Conservation (phyloP, 2,329 filamentous ascomycete species). For the Sporothrix globosa region DNA sequence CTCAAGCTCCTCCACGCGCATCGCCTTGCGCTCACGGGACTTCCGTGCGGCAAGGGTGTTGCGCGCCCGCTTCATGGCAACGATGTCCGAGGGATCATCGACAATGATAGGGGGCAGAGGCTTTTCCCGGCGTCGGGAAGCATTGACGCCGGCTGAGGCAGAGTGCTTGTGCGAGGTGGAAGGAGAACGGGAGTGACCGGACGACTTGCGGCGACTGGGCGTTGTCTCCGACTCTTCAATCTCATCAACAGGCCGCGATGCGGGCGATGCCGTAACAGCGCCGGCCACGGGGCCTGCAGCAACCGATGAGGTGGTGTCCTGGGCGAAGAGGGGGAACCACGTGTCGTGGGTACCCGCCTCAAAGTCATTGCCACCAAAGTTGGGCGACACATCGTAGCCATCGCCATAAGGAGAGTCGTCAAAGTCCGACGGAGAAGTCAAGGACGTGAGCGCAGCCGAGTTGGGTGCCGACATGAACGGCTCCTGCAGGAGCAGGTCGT, state of each 20-base stretch:
- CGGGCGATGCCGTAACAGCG: conserved; percentile 49
- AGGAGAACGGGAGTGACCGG: conserved; percentile 47
- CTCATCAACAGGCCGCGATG: conserved; percentile 49
- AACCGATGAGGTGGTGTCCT: conserved; percentile 42
- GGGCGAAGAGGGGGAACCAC: conserved; percentile 77
- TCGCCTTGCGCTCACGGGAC: conserved; percentile 83
- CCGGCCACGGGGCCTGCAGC: conserved; percentile 27
- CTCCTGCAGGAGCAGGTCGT: conserved; percentile 74
- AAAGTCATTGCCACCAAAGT: conserved; percentile 66
- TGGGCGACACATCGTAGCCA: conserved; percentile 76
- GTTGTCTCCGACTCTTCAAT: conserved; percentile 50
- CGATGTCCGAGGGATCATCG: conserved; percentile 70
- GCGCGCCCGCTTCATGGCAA: conserved; percentile 89
- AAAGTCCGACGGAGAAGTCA: conserved; percentile 82
- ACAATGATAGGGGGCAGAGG: conserved; percentile 77
- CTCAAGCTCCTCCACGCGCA: conserved; percentile 75
- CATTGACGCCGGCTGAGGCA: conserved; percentile 67
- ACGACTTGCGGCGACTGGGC: conserved; percentile 55
- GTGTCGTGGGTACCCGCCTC: conserved; percentile 54
- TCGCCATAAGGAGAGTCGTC: conserved; percentile 78
- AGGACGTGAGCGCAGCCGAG: conserved; percentile 76
- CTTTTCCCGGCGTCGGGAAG: conserved; percentile 75
- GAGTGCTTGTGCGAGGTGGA: conserved; percentile 62
- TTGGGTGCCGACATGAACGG: conserved; percentile 75
- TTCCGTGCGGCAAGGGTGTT: conserved; percentile 94